Evolutionary conservation across 179 eudicot genomes (phyloP).

Genomic region (Carnegiea gigantea): DNA sequence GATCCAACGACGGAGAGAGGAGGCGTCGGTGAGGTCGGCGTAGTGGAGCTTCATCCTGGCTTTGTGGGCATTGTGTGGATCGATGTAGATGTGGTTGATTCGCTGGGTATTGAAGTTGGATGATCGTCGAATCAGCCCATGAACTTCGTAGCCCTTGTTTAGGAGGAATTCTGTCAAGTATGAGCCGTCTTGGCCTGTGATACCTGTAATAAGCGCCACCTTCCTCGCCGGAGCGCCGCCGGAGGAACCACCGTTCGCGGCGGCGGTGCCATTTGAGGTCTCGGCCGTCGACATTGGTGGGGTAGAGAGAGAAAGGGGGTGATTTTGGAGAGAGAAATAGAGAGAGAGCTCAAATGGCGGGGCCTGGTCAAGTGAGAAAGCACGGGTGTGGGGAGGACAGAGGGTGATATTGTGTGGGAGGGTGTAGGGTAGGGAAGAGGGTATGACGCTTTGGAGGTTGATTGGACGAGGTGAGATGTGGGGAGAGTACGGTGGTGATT

Average conservation of each 20-base stretch:
- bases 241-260: background rate
- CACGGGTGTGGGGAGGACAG: background rate
- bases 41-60: conserved; percentile 93
- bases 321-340: background rate
- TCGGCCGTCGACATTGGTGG: conserved; percentile 7
- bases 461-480: background rate
- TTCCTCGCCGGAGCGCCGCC: conserved; percentile 30
- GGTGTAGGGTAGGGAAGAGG: background rate
- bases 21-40: conserved; percentile 93
- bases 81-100: conserved; percentile 94
- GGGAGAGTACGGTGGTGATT: background rate
- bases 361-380: background rate
- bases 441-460: background rate
- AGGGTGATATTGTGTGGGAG: background rate
- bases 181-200: conserved; percentile 95
- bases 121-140: conserved; percentile 83
- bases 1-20: conserved; percentile 84
- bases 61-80: conserved; percentile 79
- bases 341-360: background rate
- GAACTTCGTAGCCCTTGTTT: conserved; percentile 67
- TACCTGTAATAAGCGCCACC: conserved; percentile 82
- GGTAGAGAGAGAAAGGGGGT: background rate
- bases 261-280: background rate
- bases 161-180: conserved; percentile 95
- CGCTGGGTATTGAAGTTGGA: conserved; percentile 97